Evolutionary conservation across 306 rosid species (phyloP).

Genomic region (Rubus parviflorus): DNA sequence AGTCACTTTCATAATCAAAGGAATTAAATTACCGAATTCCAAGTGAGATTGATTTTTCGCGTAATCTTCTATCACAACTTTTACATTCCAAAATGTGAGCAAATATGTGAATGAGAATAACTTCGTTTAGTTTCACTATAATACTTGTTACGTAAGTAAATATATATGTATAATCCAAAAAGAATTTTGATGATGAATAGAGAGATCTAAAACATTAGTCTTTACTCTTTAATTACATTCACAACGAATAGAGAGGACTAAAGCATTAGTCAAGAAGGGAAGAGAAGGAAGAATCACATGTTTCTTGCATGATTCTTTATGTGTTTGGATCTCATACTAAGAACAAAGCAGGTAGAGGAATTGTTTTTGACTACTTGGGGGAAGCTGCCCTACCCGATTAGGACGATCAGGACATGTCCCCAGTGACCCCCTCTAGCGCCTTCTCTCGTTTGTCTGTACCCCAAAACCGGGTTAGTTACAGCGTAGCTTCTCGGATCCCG

Average conservation of each 20-base stretch:
- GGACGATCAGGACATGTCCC: constrained; percentile 3
- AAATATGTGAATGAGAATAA: neutral
- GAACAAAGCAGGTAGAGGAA: neutral
- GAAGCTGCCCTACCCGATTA: neutral
- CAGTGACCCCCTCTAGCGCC: neutral
- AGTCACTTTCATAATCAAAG: too few species aligned
- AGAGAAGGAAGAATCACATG: neutral
- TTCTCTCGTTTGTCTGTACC: neutral
- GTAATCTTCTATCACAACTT: too few species aligned
- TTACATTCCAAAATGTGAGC: neutral
- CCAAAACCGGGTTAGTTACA: neutral
- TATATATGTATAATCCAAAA: too few species aligned
- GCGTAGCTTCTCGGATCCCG: constrained; percentile 10
- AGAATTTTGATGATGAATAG: neutral
- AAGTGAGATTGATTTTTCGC: too few species aligned
- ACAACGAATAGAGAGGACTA: neutral
- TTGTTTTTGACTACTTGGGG: neutral
- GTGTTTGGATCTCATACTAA: neutral
- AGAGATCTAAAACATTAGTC: too few species aligned
- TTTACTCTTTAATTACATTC: too few species aligned
- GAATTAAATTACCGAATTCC: too few species aligned
- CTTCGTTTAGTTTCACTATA: too few species aligned
- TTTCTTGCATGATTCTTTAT: neutral
- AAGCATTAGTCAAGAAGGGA: neutral
- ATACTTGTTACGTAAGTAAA: too few species aligned